phyloP scores from a whole-genome alignment of 306 rosid species.

The Cucumis cinereus region DNA sequence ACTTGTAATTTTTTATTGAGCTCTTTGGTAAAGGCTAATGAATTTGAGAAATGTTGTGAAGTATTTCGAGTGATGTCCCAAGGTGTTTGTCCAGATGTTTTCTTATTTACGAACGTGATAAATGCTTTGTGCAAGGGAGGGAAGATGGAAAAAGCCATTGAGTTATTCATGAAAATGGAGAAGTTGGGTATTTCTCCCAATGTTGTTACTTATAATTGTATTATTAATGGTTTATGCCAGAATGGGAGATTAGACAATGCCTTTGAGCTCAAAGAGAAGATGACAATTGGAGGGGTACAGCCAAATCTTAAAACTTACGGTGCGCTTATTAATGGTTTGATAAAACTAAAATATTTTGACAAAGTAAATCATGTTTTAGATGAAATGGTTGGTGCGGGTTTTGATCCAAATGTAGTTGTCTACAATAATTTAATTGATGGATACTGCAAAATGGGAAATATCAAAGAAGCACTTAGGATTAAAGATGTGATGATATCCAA shows the following conservation, averaged over 20 bases:
- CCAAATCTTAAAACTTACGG: conserved; percentile 48
- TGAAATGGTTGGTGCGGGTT: conserved; percentile 42
- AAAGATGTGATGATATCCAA: conserved; percentile 47
- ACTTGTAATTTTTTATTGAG: conserved; percentile 42
- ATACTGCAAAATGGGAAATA: conserved; percentile 43
- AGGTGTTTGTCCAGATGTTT: conserved; percentile 38
- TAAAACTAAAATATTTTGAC: conserved; percentile 37
- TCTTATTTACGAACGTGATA: conserved; percentile 38
- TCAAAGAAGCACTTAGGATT: conserved; percentile 40
- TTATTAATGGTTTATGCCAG: conserved; percentile 62
- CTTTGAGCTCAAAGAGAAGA: conserved; percentile 33
- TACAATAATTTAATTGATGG: conserved; percentile 52
- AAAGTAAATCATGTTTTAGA: conserved; percentile 30
- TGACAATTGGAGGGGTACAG: conserved; percentile 30
- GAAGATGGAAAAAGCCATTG: conserved; percentile 39
- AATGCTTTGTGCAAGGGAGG: conserved; percentile 46
- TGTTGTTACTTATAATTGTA: conserved; percentile 51
- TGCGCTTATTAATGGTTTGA: conserved; percentile 46
- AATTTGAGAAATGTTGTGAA: conserved; percentile 29
- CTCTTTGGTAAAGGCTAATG: conserved; percentile 43
- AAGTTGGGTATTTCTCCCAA: conserved; percentile 42
- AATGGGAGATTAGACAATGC: conserved; percentile 46
- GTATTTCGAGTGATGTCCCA: conserved; percentile 33
- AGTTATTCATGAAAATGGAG: conserved; percentile 43
- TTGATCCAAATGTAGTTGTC: conserved; percentile 44